Percentiles rank a stretch among this genome's conserved stretches.
phyloP scores from a whole-genome alignment of 208 protist genomes.

The Strigomonas oncopelti region DNA sequence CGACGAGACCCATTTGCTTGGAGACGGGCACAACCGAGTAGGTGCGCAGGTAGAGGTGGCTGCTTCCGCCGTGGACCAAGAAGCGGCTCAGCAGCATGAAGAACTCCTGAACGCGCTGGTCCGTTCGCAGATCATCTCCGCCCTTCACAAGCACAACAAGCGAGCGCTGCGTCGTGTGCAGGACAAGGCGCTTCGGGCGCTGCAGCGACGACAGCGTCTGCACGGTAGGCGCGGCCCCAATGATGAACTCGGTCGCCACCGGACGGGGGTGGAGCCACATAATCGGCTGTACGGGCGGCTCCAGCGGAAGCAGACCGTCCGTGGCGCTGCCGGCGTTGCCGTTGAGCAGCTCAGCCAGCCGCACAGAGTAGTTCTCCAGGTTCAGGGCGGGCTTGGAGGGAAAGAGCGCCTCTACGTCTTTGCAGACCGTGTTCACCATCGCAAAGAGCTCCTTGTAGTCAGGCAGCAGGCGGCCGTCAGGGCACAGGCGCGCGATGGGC shows the following conservation, averaged over 20 bases:
- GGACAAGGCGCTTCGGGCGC: conserved; percentile 80
- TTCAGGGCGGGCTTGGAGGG: neutral
- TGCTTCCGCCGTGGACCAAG: conserved; percentile 10
- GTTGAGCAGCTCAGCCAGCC: conserved; percentile 2
- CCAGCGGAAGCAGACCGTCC: conserved; percentile 10
- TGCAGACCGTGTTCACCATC: neutral
- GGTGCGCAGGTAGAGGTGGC: conserved; percentile 48
- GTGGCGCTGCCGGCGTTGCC: neutral
- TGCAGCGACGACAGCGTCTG: conserved; percentile 81
- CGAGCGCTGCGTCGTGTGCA: conserved; percentile 72
- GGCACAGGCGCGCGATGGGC: neutral
- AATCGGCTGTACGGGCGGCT: conserved; percentile 17
- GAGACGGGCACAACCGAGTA: conserved; percentile 89
- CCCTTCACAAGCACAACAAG: conserved; percentile 91
- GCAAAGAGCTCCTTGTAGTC: neutral
- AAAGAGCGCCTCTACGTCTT: neutral
- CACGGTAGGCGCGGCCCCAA: conserved; percentile 54
- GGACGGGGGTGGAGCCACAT: neutral
- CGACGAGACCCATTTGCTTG: conserved; percentile 78
- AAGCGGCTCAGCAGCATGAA: conserved; percentile 86
- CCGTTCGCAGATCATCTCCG: conserved; percentile 91
- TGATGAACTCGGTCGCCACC: conserved; percentile 11
- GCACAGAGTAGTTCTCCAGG: neutral
- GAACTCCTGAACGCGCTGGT: conserved; percentile 91
- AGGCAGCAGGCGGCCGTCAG: neutral